Conservation (phyloP, 2,329 filamentous ascomycete genomes). For the Ophiostoma tasmaniense region DNA sequence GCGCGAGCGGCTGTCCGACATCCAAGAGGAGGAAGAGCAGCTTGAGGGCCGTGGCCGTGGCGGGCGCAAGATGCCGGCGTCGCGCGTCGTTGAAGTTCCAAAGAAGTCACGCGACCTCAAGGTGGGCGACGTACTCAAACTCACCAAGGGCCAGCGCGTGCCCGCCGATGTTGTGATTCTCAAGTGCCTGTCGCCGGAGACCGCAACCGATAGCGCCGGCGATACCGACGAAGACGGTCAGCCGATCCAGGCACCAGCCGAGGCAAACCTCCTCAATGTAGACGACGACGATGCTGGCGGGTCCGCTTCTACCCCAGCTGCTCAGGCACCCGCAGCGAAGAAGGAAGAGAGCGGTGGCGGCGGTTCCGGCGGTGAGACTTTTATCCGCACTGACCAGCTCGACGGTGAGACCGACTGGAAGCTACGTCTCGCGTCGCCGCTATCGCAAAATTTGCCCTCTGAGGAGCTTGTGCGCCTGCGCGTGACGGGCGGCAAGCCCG, state of each 20-base stretch:
- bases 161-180: slow-evolving; percentile 91
- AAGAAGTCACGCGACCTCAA: slow-evolving; percentile 83
- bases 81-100: slow-evolving; percentile 54
- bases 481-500: slow-evolving; percentile 80
- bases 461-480: slow-evolving; percentile 61
- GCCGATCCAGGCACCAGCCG: background rate
- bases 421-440: slow-evolving; percentile 72
- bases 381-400: slow-evolving; percentile 93
- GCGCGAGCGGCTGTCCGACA: slow-evolving; percentile 49
- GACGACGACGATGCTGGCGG: slow-evolving; percentile 19
- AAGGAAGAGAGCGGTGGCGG: slow-evolving; percentile 4
- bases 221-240: slow-evolving; percentile 20
- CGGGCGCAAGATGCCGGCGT: slow-evolving; percentile 32
- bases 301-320: slow-evolving; percentile 1
- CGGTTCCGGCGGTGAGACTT: slow-evolving; percentile 68
- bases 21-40: slow-evolving; percentile 59
- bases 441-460: slow-evolving; percentile 70
- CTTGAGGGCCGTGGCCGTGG: slow-evolving; percentile 31
- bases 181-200: slow-evolving; percentile 50
- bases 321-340: slow-evolving; percentile 15
- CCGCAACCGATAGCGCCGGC: background rate
- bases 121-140: slow-evolving; percentile 90
- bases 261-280: background rate
- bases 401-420: slow-evolving; percentile 99
- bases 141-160: slow-evolving; percentile 84